phyloP scores from a whole-genome alignment of 805 yeast species.

The Spencermartinsiella europaea region DNA sequence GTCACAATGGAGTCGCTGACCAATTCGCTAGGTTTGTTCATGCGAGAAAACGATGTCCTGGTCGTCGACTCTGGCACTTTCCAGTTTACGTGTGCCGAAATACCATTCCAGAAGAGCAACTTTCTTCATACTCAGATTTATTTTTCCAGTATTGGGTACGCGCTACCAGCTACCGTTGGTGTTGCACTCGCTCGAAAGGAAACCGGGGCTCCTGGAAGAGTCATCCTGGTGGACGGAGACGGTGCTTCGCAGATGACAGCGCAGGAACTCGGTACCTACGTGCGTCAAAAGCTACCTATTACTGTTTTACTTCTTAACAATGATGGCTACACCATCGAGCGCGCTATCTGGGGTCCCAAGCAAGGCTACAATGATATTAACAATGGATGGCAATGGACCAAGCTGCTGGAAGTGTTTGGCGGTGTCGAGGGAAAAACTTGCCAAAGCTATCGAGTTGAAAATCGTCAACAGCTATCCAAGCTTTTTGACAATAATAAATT shows the following conservation, averaged over 20 bases:
- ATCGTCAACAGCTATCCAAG: constrained; percentile 36
- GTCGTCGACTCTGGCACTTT: constrained; percentile 81
- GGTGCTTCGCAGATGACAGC: constrained; percentile 94
- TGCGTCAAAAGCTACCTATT: constrained; percentile 57
- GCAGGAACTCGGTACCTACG: constrained; percentile 69
- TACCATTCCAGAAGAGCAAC: constrained; percentile 51
- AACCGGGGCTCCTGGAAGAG: constrained; percentile 42
- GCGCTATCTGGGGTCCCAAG: constrained; percentile 74
- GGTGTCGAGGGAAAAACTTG: constrained; percentile 24
- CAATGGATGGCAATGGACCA: constrained; percentile 77
- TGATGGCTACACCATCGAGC: constrained; percentile 85
- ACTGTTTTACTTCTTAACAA: constrained; percentile 74
- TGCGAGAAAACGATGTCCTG: constrained; percentile 63
- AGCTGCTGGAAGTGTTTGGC: constrained; percentile 54
- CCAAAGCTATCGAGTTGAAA: constrained; percentile 34
- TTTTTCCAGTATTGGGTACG: constrained; percentile 84
- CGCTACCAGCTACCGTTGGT: constrained; percentile 82
- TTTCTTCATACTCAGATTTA: constrained; percentile 54
- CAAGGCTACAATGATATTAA: constrained; percentile 78
- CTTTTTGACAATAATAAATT: constrained; percentile 36
- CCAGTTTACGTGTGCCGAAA: constrained; percentile 69
- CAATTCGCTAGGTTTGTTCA: constrained; percentile 36
- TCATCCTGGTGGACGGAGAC: constrained; percentile 79
- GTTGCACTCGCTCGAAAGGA: constrained; percentile 61
- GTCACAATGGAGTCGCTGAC: constrained; percentile 40